Evolutionary conservation across 495 filamentous ascomycete species (phyloP), one percentile per base, ranked within the genome.

Genomic region (Hypomontagnella submonticulosa): DNA sequence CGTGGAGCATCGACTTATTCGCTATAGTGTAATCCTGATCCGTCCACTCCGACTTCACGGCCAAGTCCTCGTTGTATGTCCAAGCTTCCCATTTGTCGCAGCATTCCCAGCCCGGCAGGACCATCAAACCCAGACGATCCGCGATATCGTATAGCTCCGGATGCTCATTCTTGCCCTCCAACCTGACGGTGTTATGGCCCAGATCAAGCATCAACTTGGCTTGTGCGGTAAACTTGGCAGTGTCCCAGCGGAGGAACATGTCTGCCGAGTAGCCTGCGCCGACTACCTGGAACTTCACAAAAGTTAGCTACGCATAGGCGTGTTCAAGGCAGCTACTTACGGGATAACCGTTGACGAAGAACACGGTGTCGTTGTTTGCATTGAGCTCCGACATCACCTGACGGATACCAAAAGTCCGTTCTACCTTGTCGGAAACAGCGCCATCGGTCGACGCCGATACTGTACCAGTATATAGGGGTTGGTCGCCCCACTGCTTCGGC

Each of bases 81-180:
- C 86, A 89, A 0, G 78, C 85, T 60, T 89, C 87, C 87, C 87
- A 89, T 66, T 89, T 89, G 54, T 89, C 83, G 60, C 87, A 90
- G 65, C 87, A 90, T 53, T 89, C 87, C 87, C 87, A 90, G 0
- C 87, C 87, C 0, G 85, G 70, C 43, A 90, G 69, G 4, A 90
- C 69, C 86, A 90, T 87, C 7, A 90, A 51, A 0, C 87, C 87
- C 50, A 87, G 73, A 1, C 75, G 73, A 63, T 88, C 84, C 4
- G 86, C 85, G 1, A 87, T 73, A 0, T 84, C 73, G 66, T 86
- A 89, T 0, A 89, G 69, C 52, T 83, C 78, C 0, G 84, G 83
- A 16, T 90, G 86, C 53, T 90, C 87, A 59, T 84, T 83, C 59
- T 89, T 90, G 5, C 86, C 87, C 54, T 90, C 87, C 1, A 90